Evolutionary conservation across 805 yeast genomes (phyloP).

Genomic region (Saturnispora silvae): DNA sequence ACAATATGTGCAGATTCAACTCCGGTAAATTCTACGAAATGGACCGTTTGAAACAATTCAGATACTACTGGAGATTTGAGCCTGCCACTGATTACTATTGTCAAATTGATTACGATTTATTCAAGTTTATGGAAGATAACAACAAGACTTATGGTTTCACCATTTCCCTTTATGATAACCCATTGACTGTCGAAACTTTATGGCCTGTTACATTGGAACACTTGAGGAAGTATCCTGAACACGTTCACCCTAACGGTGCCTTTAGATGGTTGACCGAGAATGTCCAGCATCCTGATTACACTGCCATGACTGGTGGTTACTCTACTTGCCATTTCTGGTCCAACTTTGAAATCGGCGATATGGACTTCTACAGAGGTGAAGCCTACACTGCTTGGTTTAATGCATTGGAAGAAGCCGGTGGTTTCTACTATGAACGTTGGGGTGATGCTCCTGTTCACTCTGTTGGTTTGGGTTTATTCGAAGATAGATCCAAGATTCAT

Average conservation of each 20-base stretch:
- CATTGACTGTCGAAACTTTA: constrained; percentile 50
- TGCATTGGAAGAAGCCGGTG: constrained; percentile 60
- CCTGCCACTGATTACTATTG: constrained; percentile 64
- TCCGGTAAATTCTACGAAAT: constrained; percentile 55
- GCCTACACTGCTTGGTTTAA: constrained; percentile 61
- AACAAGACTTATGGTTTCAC: constrained; percentile 69
- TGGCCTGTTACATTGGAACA: constrained; percentile 65
- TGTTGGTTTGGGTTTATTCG: constrained; percentile 61
- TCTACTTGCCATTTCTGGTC: constrained; percentile 81
- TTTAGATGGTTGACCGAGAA: constrained; percentile 45
- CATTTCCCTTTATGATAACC: constrained; percentile 59
- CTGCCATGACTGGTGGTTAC: constrained; percentile 32
- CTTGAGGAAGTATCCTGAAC: constrained; percentile 48
- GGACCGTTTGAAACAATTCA: constrained; percentile 48
- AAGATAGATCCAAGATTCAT: constrained; percentile 60
- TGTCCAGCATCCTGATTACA: constrained; percentile 39
- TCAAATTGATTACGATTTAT: constrained; percentile 64
- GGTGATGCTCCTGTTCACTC: constrained; percentile 91
- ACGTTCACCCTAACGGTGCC: constrained; percentile 46
- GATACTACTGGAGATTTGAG: constrained; percentile 76
- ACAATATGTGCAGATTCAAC: constrained; percentile 78
- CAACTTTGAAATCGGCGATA: constrained; percentile 74
- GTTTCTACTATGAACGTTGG: constrained; percentile 86
- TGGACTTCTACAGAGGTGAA: constrained; percentile 69
- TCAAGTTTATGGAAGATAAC: constrained; percentile 61